Evolutionary conservation across 768 basidiomycete species (phyloP).

Genomic region (Suillus hirtellus): DNA sequence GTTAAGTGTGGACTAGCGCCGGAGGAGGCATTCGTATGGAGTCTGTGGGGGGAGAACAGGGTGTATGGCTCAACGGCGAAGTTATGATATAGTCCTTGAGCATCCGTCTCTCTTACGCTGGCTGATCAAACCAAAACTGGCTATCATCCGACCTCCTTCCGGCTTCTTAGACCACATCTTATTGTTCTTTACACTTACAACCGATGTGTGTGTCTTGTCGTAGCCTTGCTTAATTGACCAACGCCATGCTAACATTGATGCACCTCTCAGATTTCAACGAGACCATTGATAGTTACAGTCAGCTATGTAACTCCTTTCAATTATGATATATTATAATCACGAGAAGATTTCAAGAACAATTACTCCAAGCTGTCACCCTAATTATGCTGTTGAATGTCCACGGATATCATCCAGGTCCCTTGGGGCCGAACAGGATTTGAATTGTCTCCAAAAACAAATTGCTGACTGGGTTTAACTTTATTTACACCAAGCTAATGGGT

Average conservation of each 20-base stretch:
- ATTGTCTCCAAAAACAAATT: background rate
- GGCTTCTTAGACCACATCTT: background rate
- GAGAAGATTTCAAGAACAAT: background rate
- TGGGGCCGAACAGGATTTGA: background rate
- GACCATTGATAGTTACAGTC: background rate
- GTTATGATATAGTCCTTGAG: background rate
- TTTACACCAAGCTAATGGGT: too few relatives aligned
- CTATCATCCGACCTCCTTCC: background rate
- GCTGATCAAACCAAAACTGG: background rate
- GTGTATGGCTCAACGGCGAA: background rate
- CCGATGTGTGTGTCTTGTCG: background rate
- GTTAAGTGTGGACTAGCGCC: conserved; percentile 50
- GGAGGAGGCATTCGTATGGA: conserved; percentile 61
- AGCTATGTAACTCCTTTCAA: background rate
- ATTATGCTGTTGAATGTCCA: background rate
- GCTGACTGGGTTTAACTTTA: too few relatives aligned
- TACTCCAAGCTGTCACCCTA: background rate
- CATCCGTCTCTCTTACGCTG: background rate
- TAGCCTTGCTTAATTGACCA: background rate
- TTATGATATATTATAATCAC: background rate
- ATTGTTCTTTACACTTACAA: background rate
- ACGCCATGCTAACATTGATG: too few relatives aligned
- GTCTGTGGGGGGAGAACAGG: conserved; percentile 53
- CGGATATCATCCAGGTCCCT: background rate
- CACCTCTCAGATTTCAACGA: background rate